A percentile compares a stretch with the other conserved stretches of the same genome.
Conservation (phyloP, 306 rosid genomes). For the Lagenaria siceraria region DNA sequence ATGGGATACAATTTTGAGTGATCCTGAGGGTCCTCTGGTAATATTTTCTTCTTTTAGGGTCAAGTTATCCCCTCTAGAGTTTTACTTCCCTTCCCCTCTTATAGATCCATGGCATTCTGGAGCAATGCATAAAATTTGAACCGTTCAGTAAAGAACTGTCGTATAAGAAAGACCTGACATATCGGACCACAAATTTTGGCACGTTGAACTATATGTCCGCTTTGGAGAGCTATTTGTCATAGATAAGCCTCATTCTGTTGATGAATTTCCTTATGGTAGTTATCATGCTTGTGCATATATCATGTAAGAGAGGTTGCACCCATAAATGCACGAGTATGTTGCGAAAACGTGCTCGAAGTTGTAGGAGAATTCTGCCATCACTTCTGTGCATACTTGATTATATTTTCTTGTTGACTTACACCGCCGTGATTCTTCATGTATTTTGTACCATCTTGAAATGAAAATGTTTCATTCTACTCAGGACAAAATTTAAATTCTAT, state of each 20-base stretch:
- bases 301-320: background rate
- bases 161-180: background rate
- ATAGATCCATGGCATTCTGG: background rate
- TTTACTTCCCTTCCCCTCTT: background rate
- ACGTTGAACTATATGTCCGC: background rate
- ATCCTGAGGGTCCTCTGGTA: conserved; percentile 95
- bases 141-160: background rate
- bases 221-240: background rate
- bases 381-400: background rate
- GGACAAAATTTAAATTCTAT: background rate
- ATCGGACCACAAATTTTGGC: background rate
- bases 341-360: background rate
- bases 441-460: background rate
- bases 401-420: background rate
- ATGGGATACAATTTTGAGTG: conserved; percentile 93
- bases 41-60: background rate
- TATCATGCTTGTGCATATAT: background rate
- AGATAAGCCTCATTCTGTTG: background rate
- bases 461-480: background rate
- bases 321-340: background rate
- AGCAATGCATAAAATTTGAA: background rate
- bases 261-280: background rate
- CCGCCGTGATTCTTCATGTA: background rate
- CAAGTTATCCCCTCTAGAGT: background rate
- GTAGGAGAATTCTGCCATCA: background rate